Evolutionary conservation across 805 yeast genomes (phyloP).

Genomic region (Yueomyces sinensis): DNA sequence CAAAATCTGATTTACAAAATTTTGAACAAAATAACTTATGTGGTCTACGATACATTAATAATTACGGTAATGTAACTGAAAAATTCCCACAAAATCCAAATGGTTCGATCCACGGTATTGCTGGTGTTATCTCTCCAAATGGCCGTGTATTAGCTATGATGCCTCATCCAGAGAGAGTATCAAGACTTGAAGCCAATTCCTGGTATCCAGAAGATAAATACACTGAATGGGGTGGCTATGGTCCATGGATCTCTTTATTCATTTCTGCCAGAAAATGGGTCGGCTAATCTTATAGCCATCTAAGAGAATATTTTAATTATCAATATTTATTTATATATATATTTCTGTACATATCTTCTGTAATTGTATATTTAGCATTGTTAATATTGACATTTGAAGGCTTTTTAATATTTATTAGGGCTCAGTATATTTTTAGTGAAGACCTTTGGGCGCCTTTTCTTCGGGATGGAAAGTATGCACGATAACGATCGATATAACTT

Average conservation of each 20-base stretch:
- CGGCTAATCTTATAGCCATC: conserved; percentile 20
- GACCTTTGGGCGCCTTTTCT: no score
- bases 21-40: conserved; percentile 43
- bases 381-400: no score
- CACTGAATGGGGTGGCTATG: conserved; percentile 63
- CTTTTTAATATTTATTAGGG: no score
- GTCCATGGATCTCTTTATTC: conserved; percentile 93
- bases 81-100: conserved; percentile 91
- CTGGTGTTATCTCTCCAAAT: conserved; percentile 80
- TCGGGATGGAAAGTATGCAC: no score
- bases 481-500: no score
- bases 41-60: conserved; percentile 75
- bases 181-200: conserved; percentile 78
- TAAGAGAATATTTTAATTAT: no score
- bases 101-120: conserved; percentile 87
- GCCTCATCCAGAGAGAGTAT: conserved; percentile 98
- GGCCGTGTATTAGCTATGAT: conserved; percentile 96
- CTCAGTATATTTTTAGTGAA: no score
- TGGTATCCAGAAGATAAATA: conserved; percentile 63
- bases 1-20: conserved; percentile 29
- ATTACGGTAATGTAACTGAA: conserved; percentile 74
- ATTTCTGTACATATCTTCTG: no score
- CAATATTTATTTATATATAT: no score
- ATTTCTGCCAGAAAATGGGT: conserved; percentile 93
- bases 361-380: no score